Percentiles rank a stretch among this genome's conserved stretches.
These are phyloP conservation scores for Miamiensis avidus DNA, from an alignment of 169 alveolate genomes.

Conservation along the genomic window DNA sequence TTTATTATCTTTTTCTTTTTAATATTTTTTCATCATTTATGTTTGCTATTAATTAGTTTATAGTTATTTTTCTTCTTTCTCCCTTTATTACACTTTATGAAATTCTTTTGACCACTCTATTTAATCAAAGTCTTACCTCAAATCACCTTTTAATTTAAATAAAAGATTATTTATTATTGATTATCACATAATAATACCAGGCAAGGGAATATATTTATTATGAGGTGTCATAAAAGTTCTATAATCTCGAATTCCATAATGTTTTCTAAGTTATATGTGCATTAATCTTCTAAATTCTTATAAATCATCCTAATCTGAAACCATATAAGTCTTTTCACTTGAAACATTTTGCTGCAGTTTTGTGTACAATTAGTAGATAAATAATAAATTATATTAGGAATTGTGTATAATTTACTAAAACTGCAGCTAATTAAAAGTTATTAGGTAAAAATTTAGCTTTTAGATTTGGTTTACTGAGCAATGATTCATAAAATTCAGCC, in stretches of 20 bases:
- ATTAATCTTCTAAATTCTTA: conserved; percentile 20
- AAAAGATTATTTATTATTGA: too few relatives aligned
- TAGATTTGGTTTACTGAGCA: conserved; percentile 3
- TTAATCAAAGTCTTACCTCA: background rate
- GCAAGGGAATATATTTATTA: background rate
- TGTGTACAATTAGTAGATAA: background rate
- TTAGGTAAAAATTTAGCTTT: conserved; percentile 15
- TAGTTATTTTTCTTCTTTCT: background rate
- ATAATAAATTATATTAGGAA: background rate
- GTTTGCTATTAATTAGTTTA: too few relatives aligned
- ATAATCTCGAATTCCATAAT: background rate
- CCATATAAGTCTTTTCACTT: background rate
- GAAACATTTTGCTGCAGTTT: background rate
- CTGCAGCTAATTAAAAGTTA: conserved; percentile 6
- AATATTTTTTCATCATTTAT: too few relatives aligned
- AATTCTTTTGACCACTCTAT: background rate
- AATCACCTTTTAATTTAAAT: background rate
- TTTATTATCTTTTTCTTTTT: too few relatives aligned
- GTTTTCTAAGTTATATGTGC: conserved; percentile 16
- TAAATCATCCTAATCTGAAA: background rate
- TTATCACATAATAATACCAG: background rate
- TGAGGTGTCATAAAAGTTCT: background rate
- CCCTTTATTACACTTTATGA: background rate
- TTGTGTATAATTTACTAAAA: conserved; percentile 1
- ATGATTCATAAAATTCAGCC: conserved; percentile 20